Evolutionary conservation across 306 rosid genomes (phyloP).

Genomic region (Adenanthera pavonina): DNA sequence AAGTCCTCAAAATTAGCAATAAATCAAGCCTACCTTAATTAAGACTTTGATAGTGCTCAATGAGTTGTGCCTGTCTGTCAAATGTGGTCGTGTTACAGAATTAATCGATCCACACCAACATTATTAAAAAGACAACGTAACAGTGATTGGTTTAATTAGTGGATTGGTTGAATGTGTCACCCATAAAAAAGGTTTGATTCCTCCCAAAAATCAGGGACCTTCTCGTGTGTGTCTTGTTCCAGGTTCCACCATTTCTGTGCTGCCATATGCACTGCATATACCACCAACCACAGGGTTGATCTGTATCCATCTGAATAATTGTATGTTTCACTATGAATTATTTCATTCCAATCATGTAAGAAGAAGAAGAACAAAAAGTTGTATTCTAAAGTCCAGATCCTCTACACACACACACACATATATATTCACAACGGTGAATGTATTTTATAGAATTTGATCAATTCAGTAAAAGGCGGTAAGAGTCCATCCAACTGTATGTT

Average conservation of each 20-base stretch:
- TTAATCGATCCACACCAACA: too few relatives aligned
- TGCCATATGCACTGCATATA: not conserved
- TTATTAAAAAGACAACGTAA: conserved; percentile 27
- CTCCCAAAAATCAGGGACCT: conserved; percentile 58
- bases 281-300: not conserved
- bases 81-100: too few relatives aligned
- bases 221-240: conserved; percentile 63
- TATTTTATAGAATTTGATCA: too few relatives aligned
- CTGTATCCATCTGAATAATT: not conserved
- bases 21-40: conserved; percentile 41
- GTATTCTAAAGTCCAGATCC: too few relatives aligned
- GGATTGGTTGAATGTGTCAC: conserved; percentile 75
- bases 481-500: too few relatives aligned
- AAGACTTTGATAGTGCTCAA: conserved; percentile 68
- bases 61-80: conserved; percentile 88
- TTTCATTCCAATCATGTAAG: not conserved
- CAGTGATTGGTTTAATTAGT: conserved; percentile 49
- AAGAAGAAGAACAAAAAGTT: not conserved
- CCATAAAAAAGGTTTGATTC: conserved; percentile 63
- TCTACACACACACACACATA: too few relatives aligned
- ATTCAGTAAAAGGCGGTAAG: too few relatives aligned
- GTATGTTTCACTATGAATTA: not conserved
- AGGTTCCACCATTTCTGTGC: conserved; percentile 22
- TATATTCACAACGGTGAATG: too few relatives aligned
- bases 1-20: conserved; percentile 78